Evolutionary conservation across 352 stramenopile species (phyloP).

Genomic region (Phytophthora megakarya): DNA sequence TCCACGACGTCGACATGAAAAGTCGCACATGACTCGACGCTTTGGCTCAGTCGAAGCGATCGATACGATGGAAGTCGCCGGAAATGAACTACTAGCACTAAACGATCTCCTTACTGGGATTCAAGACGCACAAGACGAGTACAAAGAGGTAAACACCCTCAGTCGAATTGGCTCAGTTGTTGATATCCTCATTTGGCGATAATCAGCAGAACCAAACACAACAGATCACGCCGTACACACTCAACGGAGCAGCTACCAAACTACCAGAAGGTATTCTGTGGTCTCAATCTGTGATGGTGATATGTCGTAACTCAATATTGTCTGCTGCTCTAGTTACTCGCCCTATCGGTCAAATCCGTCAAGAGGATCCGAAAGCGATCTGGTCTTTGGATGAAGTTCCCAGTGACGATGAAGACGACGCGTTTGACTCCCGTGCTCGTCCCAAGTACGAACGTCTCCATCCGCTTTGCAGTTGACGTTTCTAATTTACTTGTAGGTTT

Average conservation of each 20-base stretch:
- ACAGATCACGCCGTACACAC: slow-evolving; percentile 29
- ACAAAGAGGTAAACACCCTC: slow-evolving; percentile 36
- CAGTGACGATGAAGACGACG: slow-evolving; percentile 76
- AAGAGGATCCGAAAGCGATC: slow-evolving; percentile 68
- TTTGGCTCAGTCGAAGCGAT: too few relatives aligned
- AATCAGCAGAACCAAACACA: slow-evolving; percentile 20
- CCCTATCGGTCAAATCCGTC: slow-evolving; percentile 73
- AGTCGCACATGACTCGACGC: slow-evolving; percentile 22
- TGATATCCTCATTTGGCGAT: too few relatives aligned
- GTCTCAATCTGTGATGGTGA: too few relatives aligned
- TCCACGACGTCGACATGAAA: slow-evolving; percentile 30
- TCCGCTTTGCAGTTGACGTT: slow-evolving; percentile 46
- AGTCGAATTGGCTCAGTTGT: too few relatives aligned
- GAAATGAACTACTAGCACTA: slow-evolving; percentile 38
- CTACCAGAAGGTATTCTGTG: slow-evolving; percentile 37
- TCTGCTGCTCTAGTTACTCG: slow-evolving; percentile 43
- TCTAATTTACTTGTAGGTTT: slow-evolving; percentile 40
- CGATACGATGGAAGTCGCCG: slow-evolving; percentile 37
- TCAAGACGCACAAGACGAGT: slow-evolving; percentile 27
- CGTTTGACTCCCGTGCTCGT: slow-evolving; percentile 54
- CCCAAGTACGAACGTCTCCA: slow-evolving; percentile 47
- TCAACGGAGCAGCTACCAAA: slow-evolving; percentile 29
- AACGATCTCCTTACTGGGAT: slow-evolving; percentile 39
- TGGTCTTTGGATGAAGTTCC: slow-evolving; percentile 73
- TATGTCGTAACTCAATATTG: background rate